phyloP scores from a whole-genome alignment of 73 alveolate species.

The Uronychia setigera region DNA sequence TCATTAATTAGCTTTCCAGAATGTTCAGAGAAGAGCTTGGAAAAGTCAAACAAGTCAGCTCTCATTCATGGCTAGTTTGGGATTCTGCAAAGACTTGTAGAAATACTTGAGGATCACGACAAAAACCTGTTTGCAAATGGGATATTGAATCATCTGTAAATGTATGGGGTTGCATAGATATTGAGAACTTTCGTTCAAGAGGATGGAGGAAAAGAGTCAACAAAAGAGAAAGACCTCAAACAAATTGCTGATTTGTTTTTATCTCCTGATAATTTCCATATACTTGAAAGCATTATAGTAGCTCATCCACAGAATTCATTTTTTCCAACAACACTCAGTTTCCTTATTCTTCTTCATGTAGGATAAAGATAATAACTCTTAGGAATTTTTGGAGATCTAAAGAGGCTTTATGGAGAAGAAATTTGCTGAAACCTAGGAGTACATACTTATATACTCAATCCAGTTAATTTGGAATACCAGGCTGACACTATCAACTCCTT shows the following conservation, averaged over 20 bases:
- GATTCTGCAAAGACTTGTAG: not conserved
- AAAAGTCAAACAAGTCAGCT: slow-evolving; percentile 2
- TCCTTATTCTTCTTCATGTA: slow-evolving; percentile 4
- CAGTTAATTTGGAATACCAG: slow-evolving; percentile 24
- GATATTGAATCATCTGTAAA: not conserved
- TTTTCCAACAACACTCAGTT: slow-evolving; percentile 3
- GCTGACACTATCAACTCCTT: not conserved
- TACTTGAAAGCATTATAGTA: not conserved
- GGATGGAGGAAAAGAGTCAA: not conserved
- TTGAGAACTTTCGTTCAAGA: not conserved
- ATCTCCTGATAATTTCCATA: not conserved
- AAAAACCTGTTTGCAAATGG: not conserved
- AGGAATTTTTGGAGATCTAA: not conserved
- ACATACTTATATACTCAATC: slow-evolving; percentile 15
- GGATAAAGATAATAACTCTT: not conserved
- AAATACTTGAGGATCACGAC: not conserved
- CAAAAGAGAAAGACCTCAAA: not conserved
- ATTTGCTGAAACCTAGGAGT: not conserved
- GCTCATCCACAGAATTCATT: not conserved
- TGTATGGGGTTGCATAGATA: not conserved
- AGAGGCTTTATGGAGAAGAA: not conserved
- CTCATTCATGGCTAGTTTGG: not conserved
- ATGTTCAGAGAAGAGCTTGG: not conserved
- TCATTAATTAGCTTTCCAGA: slow-evolving; percentile 7
- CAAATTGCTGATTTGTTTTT: not conserved